A percentile compares a stretch with the other conserved stretches of the same genome.
Conservation (phyloP, 495 filamentous ascomycete genomes). For the Cetradonia linearis region DNA sequence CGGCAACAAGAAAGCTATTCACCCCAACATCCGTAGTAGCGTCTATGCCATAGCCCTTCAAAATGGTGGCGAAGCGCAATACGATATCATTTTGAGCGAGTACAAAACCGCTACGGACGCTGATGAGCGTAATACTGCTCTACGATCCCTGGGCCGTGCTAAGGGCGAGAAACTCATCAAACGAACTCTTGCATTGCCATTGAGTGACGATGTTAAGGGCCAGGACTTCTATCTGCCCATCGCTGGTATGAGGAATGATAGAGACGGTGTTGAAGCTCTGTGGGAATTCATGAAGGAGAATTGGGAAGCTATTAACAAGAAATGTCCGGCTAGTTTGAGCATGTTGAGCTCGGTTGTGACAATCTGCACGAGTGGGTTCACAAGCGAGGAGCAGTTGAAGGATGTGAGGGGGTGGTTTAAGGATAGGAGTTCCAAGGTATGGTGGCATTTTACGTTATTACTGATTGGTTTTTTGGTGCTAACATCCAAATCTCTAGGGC, state of each 20-base stretch:
- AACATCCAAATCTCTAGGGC: conserved; percentile 31
- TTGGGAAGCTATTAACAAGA: conserved; percentile 72
- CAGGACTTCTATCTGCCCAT: conserved; percentile 93
- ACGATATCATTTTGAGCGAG: conserved; percentile 65
- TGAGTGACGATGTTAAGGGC: conserved; percentile 78
- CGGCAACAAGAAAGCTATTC: conserved; percentile 50
- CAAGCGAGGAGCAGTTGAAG: conserved; percentile 59
- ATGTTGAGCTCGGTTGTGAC: conserved; percentile 82
- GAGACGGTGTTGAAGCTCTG: conserved; percentile 66
- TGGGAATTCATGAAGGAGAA: conserved; percentile 78
- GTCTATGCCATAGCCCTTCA: conserved; percentile 55
- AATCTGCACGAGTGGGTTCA: conserved; percentile 76
- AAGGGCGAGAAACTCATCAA: conserved; percentile 69
- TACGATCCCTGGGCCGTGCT: conserved; percentile 74
- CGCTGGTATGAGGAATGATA: conserved; percentile 64
- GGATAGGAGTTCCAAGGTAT: conserved; percentile 65
- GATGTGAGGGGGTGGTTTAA: conserved; percentile 74
- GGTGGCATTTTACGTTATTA: conserved; percentile 5
- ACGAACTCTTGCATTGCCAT: conserved; percentile 63
- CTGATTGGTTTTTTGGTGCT: neutral
- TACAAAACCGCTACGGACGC: conserved; percentile 78
- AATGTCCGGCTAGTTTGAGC: conserved; percentile 62
- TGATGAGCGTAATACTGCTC: conserved; percentile 92
- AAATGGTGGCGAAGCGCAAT: conserved; percentile 52
- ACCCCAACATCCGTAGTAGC: conserved; percentile 55